Base-by-base conservation (phyloP, 2,329 filamentous ascomycete species). In the Lithohypha guttulata region DNA sequence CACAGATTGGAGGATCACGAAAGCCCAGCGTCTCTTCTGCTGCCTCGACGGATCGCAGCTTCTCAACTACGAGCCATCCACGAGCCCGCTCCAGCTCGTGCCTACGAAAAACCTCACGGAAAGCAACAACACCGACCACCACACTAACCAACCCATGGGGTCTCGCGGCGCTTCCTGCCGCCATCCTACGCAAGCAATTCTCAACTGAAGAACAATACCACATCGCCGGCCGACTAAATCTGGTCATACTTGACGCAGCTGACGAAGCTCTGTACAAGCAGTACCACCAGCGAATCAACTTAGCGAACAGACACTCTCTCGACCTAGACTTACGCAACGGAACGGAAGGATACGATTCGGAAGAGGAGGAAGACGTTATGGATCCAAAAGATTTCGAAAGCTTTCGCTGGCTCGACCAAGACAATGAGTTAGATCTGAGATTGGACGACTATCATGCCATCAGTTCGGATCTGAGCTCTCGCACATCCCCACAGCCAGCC, bases 341-440 rank as follows among this genome's bases (percentile, higher is more conserved):
- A 9, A 13, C 15, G 6, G 14, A 34, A 9, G 29, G 21, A 6
- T 13, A 40, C 6, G 15, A 22, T 11, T 15, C 33, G n/a, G 29
- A 44, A 34, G 42, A 45, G 18, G 35, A 45, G 7, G 50, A 53
- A 26, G 54, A 48, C 48, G 58, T 56, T 27, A 65, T 71, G 49
- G 60, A 71, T 23, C 67, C 73, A 35, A 71, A 71, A 1, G 64
- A 82, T 42, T 73, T 75, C 34, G 76, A 84, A 45, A 79, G 70
- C 53, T 81, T 85, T 49, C 70, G 77, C 34, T 84, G 81, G 79
- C 63, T 85, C 18, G 80, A 86, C 20, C 78, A 84, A 42, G 77
- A 83, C 38, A 72, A 79, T 13, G 73, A 81, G 37, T 63, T 87
- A 21, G 80, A 87, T 51, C 66, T 87, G 25, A 70, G 69, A 25